Evolutionary conservation across 2,329 filamentous ascomycete species (phyloP), one percentile per base, ranked within the genome.

Genomic region (Raffaelea arxii): DNA sequence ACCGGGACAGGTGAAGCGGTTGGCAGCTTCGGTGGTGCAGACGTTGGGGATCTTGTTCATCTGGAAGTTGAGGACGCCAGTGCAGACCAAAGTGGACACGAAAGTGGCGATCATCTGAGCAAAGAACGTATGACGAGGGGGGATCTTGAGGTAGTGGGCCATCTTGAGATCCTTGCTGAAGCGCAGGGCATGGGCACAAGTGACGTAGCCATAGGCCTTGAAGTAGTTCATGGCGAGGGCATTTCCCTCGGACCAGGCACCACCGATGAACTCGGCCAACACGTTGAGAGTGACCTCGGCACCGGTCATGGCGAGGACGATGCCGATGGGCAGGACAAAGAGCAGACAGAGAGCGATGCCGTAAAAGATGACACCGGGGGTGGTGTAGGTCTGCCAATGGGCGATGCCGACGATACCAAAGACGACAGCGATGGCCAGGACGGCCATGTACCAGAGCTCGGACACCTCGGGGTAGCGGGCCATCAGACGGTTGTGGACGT

Each of bases 201-300:
- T 49, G 40, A 30, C 46, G 43, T 46, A 46, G 43, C 47, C 43
- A 32, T 39, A 49, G 32, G 43, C 35, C 58, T 72, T 72, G 62
- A 73, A 71, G 36, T 70, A 58, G 71, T 71, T 71, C 58, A 71
- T 70, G 44, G 67, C 69, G n/a, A 72, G 62, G 30, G 69, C 68
- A 25, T 65, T 63, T 18, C 69, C 69, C 9, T 68, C 68, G 16
- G 67, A 62, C 59, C 69, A 71, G 55, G 72, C 74, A 7, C 71
- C 71, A 41, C 67, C 62, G 18, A 74, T 65, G 54, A 72, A 67
- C 51, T 72, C 69, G 4, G 69, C 70, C 30, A 74, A 61, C 45
- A 73, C 67, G 51, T 72, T 72, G 2, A 73, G 59, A 14, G 69
- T 69, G 2, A 68, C 67, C 47, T 70, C 66, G 42, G 68, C 63